Base-by-base conservation (phyloP, 148 eudicot genomes). In the Vaccinium vitisidaea region DNA sequence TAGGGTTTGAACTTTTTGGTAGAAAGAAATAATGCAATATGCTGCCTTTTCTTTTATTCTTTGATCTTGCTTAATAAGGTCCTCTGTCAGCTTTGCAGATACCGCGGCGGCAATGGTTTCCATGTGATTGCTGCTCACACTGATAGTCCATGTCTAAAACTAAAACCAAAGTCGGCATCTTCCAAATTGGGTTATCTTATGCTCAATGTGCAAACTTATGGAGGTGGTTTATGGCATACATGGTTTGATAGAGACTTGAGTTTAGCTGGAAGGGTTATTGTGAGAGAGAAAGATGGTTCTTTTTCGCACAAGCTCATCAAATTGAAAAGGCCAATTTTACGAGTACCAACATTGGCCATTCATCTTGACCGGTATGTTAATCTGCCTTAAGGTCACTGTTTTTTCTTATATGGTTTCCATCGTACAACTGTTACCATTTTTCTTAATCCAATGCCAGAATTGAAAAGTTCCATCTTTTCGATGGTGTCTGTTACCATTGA, bases 221-320 rank as follows among this genome's bases (percentile, higher is more conserved):
- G 99, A 88, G 90, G 93, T 88, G 99, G 99, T 84, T 91, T 96
- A 85, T 96, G 99, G 99, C 92, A 96, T 84, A 96, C 99, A 82
- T 96, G 99, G 99, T 96, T 93, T 89, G 99, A 96, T 63, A 89
- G 99, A 86, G 99, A 96, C 88, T 86, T 96, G 70, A 93, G 94
- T 87, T 85, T 96, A 61, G 99, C 98, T 43, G 99, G 99, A 85
- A 91, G 99, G 90, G 99, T 92, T 82, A 96, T 96, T 79, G 69
- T 93, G 82, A 94, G 92, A 87, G 91, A 87, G 85, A 89, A 87
- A 81, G 98, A 93, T 87, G 99, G 93, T 86, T 92, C 94, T 82
- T 96, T 96, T 87, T 58, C 56, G 76, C 99, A 96, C 83, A 95
- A 89, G 88, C 92, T 96, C 74, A 94, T 96, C 86, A 96, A 94